A percentile compares a stretch with the other conserved stretches of the same genome.
Conservation (phyloP, 352 stramenopile genomes). For the Phytophthora uliginosa region DNA sequence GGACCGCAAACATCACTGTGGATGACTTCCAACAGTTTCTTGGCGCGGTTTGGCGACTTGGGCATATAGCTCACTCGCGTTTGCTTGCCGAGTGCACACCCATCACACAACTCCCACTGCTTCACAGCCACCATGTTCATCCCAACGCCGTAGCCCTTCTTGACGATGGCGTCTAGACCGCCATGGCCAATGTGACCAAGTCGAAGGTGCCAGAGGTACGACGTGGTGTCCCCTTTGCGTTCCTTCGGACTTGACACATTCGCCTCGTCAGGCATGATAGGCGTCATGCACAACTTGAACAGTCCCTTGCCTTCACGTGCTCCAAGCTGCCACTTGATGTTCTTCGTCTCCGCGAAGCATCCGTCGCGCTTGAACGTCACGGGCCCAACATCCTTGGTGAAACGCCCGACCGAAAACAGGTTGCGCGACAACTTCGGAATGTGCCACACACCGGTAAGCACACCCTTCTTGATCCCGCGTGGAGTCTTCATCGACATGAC, state of each 20-base stretch:
- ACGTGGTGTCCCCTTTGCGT: conserved; percentile 17
- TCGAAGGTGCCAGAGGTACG: conserved; percentile 30
- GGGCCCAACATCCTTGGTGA: conserved; percentile 20
- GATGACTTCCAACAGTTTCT: conserved; percentile 9
- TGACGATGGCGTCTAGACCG: conserved; percentile 23
- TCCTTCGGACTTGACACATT: conserved; percentile 21
- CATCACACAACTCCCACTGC: conserved; percentile 4
- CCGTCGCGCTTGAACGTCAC: conserved; percentile 20
- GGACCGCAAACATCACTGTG: conserved; percentile 9
- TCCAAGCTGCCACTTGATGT: conserved; percentile 11
- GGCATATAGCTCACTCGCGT: conserved; percentile 21
- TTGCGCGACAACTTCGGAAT: conserved; percentile 23
- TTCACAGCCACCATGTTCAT: conserved; percentile 16
- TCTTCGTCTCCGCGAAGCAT: conserved; percentile 15
- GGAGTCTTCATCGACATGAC: conserved; percentile 31
- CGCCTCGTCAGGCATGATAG: conserved; percentile 7
- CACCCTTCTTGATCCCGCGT: conserved; percentile 15
- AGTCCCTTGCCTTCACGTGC: conserved; percentile 23
- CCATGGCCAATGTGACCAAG: conserved; percentile 26
- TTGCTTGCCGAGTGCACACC: conserved; percentile 21
- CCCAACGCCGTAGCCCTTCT: conserved; percentile 13
- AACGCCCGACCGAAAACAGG: conserved; percentile 21
- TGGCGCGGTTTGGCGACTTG: conserved; percentile 3
- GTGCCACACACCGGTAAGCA: conserved; percentile 21
- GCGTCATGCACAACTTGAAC: conserved; percentile 26